Conservation (phyloP, 2,329 filamentous ascomycete species). For the Davidsoniella virescens region DNA sequence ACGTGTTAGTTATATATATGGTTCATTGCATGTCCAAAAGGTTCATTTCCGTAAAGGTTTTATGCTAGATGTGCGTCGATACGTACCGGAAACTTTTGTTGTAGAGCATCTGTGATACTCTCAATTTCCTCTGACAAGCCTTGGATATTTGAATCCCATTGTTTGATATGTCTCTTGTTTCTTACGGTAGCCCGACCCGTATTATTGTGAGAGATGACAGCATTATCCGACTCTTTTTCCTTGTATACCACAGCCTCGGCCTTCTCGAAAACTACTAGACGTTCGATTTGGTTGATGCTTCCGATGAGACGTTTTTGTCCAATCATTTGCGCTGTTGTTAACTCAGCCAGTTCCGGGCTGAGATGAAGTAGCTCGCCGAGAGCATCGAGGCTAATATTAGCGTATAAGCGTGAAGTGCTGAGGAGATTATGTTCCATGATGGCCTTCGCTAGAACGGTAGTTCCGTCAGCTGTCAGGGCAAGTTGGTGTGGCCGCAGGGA, state of each 20-base stretch:
- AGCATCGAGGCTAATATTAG: slow-evolving; percentile 59
- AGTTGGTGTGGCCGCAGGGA: slow-evolving; percentile 76
- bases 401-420: slow-evolving; percentile 63
- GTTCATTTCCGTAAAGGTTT: too few relatives aligned
- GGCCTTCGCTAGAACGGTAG: slow-evolving; percentile 81
- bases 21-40: too few relatives aligned
- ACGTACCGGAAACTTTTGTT: slow-evolving; percentile 58
- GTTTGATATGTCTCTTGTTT: slow-evolving; percentile 55
- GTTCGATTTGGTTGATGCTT: slow-evolving; percentile 85
- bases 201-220: slow-evolving; percentile 43
- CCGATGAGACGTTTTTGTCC: slow-evolving; percentile 81
- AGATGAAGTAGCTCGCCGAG: slow-evolving; percentile 66
- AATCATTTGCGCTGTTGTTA: slow-evolving; percentile 87
- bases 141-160: slow-evolving; percentile 83
- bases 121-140: slow-evolving; percentile 80
- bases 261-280: slow-evolving; percentile 71
- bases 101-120: slow-evolving; percentile 64
- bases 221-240: slow-evolving; percentile 1
- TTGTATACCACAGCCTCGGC: slow-evolving; percentile 34
- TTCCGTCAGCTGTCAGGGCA: slow-evolving; percentile 75
- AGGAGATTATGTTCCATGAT: slow-evolving; percentile 94
- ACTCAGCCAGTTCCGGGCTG: slow-evolving; percentile 66
- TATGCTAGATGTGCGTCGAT: not conserved
- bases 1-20: not conserved
- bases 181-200: slow-evolving; percentile 47